These are phyloP conservation scores for Wickerhamomyces chambardii DNA, from an alignment of 805 yeast genomes.

Conservation along the genomic window DNA sequence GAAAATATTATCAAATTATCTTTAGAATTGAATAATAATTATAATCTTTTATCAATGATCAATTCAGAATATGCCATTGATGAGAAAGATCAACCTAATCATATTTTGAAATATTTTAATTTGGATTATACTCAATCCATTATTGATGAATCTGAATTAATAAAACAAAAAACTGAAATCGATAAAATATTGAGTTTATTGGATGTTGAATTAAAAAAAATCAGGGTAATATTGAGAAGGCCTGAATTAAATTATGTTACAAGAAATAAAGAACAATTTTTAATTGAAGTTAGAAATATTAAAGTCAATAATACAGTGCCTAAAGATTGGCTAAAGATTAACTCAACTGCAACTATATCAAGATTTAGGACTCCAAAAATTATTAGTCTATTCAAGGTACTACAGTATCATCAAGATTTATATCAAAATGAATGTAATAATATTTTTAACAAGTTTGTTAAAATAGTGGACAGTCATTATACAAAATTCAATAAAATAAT, in stretches of 20 bases:
- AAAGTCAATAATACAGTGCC: slow-evolving; percentile 51
- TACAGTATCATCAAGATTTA: slow-evolving; percentile 55
- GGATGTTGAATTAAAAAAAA: slow-evolving; percentile 37
- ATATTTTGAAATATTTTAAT: slow-evolving; percentile 33
- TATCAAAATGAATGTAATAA: slow-evolving; percentile 8
- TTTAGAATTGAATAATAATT: slow-evolving; percentile 21
- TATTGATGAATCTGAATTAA: slow-evolving; percentile 26
- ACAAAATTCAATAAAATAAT: slow-evolving; percentile 40
- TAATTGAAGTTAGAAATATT: slow-evolving; percentile 66
- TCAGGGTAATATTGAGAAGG: slow-evolving; percentile 38
- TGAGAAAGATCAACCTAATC: slow-evolving; percentile 35
- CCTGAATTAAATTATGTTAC: slow-evolving; percentile 49
- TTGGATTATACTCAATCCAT: slow-evolving; percentile 21
- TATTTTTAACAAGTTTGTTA: slow-evolving; percentile 41
- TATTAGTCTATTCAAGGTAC: slow-evolving; percentile 35
- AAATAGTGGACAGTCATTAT: slow-evolving; percentile 32
- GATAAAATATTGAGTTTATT: slow-evolving; percentile 36
- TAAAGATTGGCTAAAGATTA: slow-evolving; percentile 65
- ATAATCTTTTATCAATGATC: slow-evolving; percentile 37
- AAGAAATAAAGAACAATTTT: slow-evolving; percentile 56
- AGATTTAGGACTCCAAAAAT: slow-evolving; percentile 65
- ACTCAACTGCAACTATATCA: slow-evolving; percentile 57
- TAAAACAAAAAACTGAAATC: slow-evolving; percentile 27
- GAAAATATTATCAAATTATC: slow-evolving; percentile 25
- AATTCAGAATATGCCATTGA: slow-evolving; percentile 39